Conservation (phyloP, 345 rosid species). For the Brassica napus region Da-Ae NC_063438.1:14091001-14091500, state of each 20-base stretch:
- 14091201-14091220: constrained; percentile 77
- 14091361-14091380: constrained; percentile 58
- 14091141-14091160: not conserved
- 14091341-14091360: constrained; percentile 73
- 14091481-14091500: constrained; percentile 90
- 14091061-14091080: not conserved
- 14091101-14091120: no score
- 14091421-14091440: constrained; percentile 49
- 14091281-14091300: constrained; percentile 75
- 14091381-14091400: constrained; percentile 44
- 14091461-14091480: constrained; percentile 74
- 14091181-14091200: constrained; percentile 86
- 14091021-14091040: not conserved
- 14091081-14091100: not conserved
- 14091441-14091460: constrained; percentile 42
- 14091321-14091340: constrained; percentile 65
- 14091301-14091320: constrained; percentile 74
- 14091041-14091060: not conserved
- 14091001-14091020: not conserved
- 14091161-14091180: not conserved
- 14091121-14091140: no score
- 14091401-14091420: constrained; percentile 38
- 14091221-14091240: constrained; percentile 77
- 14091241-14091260: constrained; percentile 95
- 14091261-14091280: constrained; percentile 93